These are phyloP conservation scores for Zygotorulaspora florentina DNA, from an alignment of 805 yeast genomes.

Conservation along the genomic window DNA sequence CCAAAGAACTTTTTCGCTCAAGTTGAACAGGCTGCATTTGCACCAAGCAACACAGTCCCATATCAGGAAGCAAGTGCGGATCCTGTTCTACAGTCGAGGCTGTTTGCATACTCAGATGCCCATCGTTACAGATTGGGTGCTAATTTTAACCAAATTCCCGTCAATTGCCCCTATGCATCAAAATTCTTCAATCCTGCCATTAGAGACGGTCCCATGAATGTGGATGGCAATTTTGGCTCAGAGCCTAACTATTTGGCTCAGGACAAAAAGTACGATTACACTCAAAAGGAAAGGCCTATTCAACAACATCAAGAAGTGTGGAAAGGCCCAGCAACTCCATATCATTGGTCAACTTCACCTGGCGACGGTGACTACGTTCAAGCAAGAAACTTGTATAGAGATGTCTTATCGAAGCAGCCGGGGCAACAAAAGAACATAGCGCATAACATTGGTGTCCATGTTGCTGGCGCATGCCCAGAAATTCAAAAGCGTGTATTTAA, in stretches of 20 bases:
- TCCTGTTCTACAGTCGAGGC: conserved; percentile 77
- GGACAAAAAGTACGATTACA: conserved; percentile 37
- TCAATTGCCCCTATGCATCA: conserved; percentile 70
- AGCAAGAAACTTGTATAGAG: conserved; percentile 66
- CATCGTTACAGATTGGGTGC: conserved; percentile 75
- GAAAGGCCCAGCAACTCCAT: conserved; percentile 77
- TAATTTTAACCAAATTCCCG: conserved; percentile 82
- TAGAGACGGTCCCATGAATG: conserved; percentile 77
- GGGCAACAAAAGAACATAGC: conserved; percentile 83
- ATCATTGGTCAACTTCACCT: conserved; percentile 69
- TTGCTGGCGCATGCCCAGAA: conserved; percentile 58
- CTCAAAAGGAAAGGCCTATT: conserved; percentile 32
- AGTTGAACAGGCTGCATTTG: conserved; percentile 79
- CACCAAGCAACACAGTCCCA: conserved; percentile 82
- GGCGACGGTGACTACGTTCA: conserved; percentile 73
- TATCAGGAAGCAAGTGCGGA: conserved; percentile 80
- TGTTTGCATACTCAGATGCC: conserved; percentile 80
- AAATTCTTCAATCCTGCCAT: conserved; percentile 61
- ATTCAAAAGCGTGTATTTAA: conserved; percentile 77
- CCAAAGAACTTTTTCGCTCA: conserved; percentile 86
- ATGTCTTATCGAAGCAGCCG: conserved; percentile 68
- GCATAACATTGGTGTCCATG: conserved; percentile 79
- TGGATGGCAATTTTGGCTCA: conserved; percentile 67
- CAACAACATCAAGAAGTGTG: conserved; percentile 75
- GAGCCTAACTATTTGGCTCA: conserved; percentile 71